phyloP scores from a whole-genome alignment of 106 monocot species.

The Iris macrosiphon region DNA sequence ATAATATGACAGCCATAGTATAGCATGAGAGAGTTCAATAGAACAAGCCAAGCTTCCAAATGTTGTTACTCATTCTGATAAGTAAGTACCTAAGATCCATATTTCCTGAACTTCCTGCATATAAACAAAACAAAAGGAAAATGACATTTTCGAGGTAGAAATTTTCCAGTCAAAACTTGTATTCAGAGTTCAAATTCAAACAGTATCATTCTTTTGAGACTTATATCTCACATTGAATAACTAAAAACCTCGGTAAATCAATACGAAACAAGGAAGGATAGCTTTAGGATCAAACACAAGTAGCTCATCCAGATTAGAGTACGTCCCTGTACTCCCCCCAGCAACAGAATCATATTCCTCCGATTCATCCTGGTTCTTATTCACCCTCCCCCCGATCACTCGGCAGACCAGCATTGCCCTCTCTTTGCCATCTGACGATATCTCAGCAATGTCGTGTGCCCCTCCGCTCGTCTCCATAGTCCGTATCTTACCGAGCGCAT shows the following conservation, averaged over 20 bases:
- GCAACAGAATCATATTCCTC: constrained; percentile 64
- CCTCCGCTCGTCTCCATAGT: constrained; percentile 73
- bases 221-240: too few relatives aligned
- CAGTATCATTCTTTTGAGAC: too few relatives aligned
- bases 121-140: too few relatives aligned
- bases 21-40: too few relatives aligned
- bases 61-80: too few relatives aligned
- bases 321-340: constrained; percentile 22
- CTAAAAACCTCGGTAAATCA: constrained; percentile 49
- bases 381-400: constrained; percentile 84
- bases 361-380: constrained; percentile 20
- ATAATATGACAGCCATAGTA: too few relatives aligned
- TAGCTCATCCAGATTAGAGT: constrained; percentile 57
- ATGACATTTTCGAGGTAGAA: too few relatives aligned
- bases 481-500: constrained; percentile 33
- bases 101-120: too few relatives aligned
- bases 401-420: constrained; percentile 88
- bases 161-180: too few relatives aligned
- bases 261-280: constrained; percentile 83
- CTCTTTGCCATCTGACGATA: constrained; percentile 22
- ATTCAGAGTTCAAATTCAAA: too few relatives aligned
- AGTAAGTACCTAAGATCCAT: too few relatives aligned
- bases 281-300: constrained; percentile 62
- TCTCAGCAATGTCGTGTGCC: constrained; percentile 39
- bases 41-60: too few relatives aligned